Conservation (phyloP, 2,329 filamentous ascomycete species). For the Teratosphaeria zuluensis region DNA sequence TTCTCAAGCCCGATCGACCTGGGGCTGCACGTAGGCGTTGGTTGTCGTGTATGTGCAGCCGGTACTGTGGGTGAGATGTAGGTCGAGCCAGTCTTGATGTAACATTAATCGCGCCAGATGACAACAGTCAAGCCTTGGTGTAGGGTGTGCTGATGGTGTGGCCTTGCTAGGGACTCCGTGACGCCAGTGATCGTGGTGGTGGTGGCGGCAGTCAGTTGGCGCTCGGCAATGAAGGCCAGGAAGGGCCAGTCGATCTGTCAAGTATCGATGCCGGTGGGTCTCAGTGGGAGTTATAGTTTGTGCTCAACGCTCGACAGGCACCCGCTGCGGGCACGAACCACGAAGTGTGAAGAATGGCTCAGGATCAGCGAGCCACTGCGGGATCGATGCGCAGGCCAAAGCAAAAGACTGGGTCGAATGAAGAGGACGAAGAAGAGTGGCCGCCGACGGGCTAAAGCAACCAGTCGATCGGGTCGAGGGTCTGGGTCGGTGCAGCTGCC, state of each 20-base stretch:
- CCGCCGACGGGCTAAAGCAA: not conserved
- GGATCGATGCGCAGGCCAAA: not conserved
- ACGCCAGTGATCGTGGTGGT: not conserved
- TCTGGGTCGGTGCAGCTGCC: not conserved
- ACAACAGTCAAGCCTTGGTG: not conserved
- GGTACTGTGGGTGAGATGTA: not conserved
- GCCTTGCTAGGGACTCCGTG: not conserved
- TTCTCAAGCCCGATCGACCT: not conserved
- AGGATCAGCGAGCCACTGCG: not conserved
- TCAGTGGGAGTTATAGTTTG: not conserved
- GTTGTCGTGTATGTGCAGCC: not conserved
- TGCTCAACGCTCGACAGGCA: not conserved
- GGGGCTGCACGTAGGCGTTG: not conserved
- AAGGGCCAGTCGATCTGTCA: not conserved
- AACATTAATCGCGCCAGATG: not conserved
- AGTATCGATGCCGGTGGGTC: not conserved
- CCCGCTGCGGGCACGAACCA: not conserved
- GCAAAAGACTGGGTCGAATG: not conserved
- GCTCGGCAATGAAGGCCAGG: not conserved
- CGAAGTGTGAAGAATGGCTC: not conserved
- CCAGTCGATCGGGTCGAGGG: not conserved
- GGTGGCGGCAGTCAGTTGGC: constrained; percentile 1
- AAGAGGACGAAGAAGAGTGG: not conserved
- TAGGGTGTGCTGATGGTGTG: not conserved
- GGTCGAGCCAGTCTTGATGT: not conserved